A percentile compares a stretch with the other conserved stretches of the same genome.
Evolutionary conservation across 306 rosid species (phyloP).

Genomic region (Spatholobus suberectus): DNA sequence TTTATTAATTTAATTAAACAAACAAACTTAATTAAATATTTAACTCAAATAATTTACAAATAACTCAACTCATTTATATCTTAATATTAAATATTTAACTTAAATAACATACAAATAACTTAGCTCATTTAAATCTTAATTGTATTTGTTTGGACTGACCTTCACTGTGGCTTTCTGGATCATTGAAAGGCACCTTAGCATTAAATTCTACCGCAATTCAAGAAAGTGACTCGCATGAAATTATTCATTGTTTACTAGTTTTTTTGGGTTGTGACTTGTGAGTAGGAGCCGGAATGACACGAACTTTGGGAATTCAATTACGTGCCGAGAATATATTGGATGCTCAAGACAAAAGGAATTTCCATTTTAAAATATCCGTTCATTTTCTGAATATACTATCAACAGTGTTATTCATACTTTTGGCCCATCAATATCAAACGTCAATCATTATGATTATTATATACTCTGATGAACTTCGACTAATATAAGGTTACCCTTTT

Average conservation of each 20-base stretch:
- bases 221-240: slow-evolving; percentile 38
- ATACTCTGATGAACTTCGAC: slow-evolving; percentile 35
- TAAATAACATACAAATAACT: no score
- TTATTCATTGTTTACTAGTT: slow-evolving; percentile 1
- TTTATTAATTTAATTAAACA: no score
- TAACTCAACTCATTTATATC: no score
- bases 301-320: neutral
- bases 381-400: slow-evolving; percentile 13
- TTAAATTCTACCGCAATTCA: slow-evolving; percentile 31
- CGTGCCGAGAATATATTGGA: slow-evolving; percentile 21
- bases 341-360: neutral
- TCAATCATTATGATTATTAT: slow-evolving; percentile 37
- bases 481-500: slow-evolving; percentile 37
- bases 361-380: neutral
- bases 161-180: slow-evolving; percentile 9
- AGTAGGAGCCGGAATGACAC: slow-evolving; percentile 23
- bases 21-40: no score
- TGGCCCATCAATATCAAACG: slow-evolving; percentile 5
- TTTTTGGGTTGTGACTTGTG: neutral
- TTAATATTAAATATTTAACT: no score
- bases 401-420: slow-evolving; percentile 16
- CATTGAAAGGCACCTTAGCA: slow-evolving; percentile 34
- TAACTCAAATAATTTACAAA: no score
- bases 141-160: no score
- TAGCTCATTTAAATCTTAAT: no score